Evolutionary conservation across 495 filamentous ascomycete species (phyloP).

Genomic region (Cercophora scortea): DNA sequence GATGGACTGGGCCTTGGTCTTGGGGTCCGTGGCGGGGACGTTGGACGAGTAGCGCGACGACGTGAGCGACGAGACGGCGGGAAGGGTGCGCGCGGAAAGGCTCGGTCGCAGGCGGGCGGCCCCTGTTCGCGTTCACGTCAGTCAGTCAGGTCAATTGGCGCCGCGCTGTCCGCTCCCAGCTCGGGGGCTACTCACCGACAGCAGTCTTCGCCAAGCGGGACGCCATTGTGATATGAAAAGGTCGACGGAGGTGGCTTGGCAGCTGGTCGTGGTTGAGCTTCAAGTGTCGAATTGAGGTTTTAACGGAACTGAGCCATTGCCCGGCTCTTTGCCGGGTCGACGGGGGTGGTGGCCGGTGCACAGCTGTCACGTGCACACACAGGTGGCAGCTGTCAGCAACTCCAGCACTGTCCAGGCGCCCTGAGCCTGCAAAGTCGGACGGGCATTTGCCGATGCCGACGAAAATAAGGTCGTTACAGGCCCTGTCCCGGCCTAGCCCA

Average conservation of each 20-base stretch:
- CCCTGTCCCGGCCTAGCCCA: no score
- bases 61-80: slow-evolving; percentile 58
- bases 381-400: no score
- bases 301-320: slow-evolving; percentile 28
- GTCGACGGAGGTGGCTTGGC: slow-evolving; percentile 29
- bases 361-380: slow-evolving; percentile 10
- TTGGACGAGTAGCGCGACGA: slow-evolving; percentile 63
- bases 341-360: slow-evolving; percentile 18
- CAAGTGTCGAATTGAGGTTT: slow-evolving; percentile 42
- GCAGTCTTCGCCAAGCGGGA: slow-evolving; percentile 88
- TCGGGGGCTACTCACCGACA: slow-evolving; percentile 61
- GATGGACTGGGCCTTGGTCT: slow-evolving; percentile 92
- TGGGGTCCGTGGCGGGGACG: slow-evolving; percentile 74
- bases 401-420: no score
- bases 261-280: slow-evolving; percentile 29
- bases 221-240: slow-evolving; percentile 72
- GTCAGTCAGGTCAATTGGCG: slow-evolving; percentile 11
- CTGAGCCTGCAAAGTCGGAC: no score
- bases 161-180: background rate
- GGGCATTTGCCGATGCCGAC: no score
- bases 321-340: slow-evolving; percentile 21
- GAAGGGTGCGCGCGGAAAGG: slow-evolving; percentile 53
- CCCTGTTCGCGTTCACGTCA: slow-evolving; percentile 42
- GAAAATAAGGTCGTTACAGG: no score
- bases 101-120: slow-evolving; percentile 80